These are phyloP conservation scores for Colletotrichum scovillei DNA, from an alignment of 2,329 filamentous ascomycete species.

Conservation along the genomic window DNA sequence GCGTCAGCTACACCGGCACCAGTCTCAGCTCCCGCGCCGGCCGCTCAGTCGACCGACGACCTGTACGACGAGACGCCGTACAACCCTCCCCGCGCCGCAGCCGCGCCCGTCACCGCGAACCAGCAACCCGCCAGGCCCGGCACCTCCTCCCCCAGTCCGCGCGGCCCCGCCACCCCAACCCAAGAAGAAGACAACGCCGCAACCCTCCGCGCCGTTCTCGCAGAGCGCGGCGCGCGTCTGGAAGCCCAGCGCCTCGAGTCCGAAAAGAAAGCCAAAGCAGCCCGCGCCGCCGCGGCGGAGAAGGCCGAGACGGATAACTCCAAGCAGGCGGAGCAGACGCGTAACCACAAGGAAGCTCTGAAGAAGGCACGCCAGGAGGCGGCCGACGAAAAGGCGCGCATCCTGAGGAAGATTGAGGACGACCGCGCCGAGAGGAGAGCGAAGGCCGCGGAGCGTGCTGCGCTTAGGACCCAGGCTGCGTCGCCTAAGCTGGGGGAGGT, in stretches of 20 bases:
- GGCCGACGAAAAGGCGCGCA: conserved; percentile 75
- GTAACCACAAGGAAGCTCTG: conserved; percentile 64
- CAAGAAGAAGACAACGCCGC: conserved; percentile 36
- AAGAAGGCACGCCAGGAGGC: conserved; percentile 74
- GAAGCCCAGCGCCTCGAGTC: conserved; percentile 54
- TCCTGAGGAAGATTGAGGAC: conserved; percentile 80
- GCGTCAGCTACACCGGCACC: not conserved
- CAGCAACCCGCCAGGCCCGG: conserved; percentile 31
- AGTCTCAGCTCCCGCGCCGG: not conserved
- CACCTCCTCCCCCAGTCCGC: conserved; percentile 39
- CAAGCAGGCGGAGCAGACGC: conserved; percentile 45
- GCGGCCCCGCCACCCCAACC: conserved; percentile 40
- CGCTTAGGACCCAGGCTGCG: conserved; percentile 47
- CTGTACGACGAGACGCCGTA: conserved; percentile 8
- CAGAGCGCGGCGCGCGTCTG: conserved; percentile 61
- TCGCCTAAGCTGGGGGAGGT: conserved; percentile 44
- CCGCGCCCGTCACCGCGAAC: not conserved
- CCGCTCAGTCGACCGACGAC: not conserved
- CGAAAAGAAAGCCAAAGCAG: conserved; percentile 62
- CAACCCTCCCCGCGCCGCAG: not conserved
- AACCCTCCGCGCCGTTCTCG: conserved; percentile 52
- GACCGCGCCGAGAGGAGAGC: conserved; percentile 77
- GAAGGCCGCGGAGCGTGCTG: conserved; percentile 61
- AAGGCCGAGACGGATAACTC: conserved; percentile 52
- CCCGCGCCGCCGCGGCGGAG: conserved; percentile 58